Evolutionary conservation across 176 grass and related monocot species (phyloP), one percentile per base, ranked within the genome.

Genomic region (Chloris gayana): DNA sequence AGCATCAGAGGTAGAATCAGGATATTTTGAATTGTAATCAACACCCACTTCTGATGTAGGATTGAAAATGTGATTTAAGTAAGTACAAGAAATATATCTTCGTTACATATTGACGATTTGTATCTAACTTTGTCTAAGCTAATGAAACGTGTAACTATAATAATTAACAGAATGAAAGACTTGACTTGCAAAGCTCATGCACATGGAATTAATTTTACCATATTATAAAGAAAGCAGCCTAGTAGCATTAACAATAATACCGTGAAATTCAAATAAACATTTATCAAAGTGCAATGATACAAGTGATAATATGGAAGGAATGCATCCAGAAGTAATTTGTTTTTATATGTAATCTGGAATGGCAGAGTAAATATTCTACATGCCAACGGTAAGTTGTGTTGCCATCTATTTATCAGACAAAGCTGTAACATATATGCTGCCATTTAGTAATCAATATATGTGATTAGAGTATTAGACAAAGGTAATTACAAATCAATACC

Each of bases 401-500:
- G 21, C 12, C 0, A 51, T 25, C 29, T 14, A 33, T 17, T 22
- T 50, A 9, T 33, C 26, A 46, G 11, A 44, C 0, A 7, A 81
- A 33, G 26, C 26, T 75, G 34, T 64, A 44, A 22, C 3, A 1
- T 56, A 56, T 12, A n/a, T n/a, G 21, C 1, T 53, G 17, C 49
- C 49, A 53, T 53, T 4, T 53, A 47, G 42, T 45, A 11, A 45
- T 37, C 35, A 37, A n/a, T n/a, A n/a, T 11, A 46, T 74, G 15
- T 39, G 32, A 66, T 7, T 65, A n/a, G n/a, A n/a, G n/a, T n/a
- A n/a, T n/a, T n/a, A 32, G 15, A 72, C 5, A 25, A 17, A 38
- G 19, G 73, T 70, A 70, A 66, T 44, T 22, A 53, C 74, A 12
- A 54, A 62, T 46, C 57, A 46, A 64, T 62, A 91, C 92, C 92